Percentiles rank a stretch among this genome's conserved stretches.
Conservation (phyloP, 768 basidiomycete species). For the Coprinopsis strossmayeri region DNA sequence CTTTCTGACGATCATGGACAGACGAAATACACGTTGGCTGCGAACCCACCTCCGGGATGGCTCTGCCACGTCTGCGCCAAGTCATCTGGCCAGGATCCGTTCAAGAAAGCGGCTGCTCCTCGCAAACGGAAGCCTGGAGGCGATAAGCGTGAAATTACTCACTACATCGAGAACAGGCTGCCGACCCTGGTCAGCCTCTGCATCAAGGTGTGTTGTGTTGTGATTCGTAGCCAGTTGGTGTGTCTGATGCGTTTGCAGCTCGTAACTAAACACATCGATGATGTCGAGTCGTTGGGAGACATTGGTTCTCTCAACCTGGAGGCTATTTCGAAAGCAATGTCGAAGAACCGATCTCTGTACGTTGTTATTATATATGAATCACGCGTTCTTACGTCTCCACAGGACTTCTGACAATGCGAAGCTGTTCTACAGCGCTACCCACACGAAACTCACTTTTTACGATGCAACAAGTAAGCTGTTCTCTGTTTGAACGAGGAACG, state of each 20-base stretch:
- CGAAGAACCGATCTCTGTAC: constrained; percentile 76
- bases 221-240: too few species aligned
- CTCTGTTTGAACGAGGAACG: background rate
- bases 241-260: too few species aligned
- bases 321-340: constrained; percentile 74
- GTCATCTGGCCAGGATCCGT: constrained; percentile 71
- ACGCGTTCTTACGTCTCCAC: background rate
- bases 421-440: constrained; percentile 76
- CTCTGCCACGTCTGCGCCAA: constrained; percentile 85
- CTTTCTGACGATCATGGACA: constrained; percentile 20
- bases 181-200: constrained; percentile 74
- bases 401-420: constrained; percentile 76
- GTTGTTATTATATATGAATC: constrained; percentile 24
- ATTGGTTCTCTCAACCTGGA: constrained; percentile 83
- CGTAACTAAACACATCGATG: constrained; percentile 79
- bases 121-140: constrained; percentile 56
- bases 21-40: constrained; percentile 85
- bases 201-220: constrained; percentile 58
- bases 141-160: constrained; percentile 62
- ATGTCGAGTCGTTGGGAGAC: constrained; percentile 85
- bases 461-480: constrained; percentile 80
- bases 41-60: constrained; percentile 63
- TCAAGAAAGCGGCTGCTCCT: constrained; percentile 67
- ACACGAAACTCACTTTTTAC: constrained; percentile 66
- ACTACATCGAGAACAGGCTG: constrained; percentile 65